These are phyloP conservation scores for Isatis lusitanica DNA, from an alignment of 441 rosid genomes.

Conservation along the genomic window DNA sequence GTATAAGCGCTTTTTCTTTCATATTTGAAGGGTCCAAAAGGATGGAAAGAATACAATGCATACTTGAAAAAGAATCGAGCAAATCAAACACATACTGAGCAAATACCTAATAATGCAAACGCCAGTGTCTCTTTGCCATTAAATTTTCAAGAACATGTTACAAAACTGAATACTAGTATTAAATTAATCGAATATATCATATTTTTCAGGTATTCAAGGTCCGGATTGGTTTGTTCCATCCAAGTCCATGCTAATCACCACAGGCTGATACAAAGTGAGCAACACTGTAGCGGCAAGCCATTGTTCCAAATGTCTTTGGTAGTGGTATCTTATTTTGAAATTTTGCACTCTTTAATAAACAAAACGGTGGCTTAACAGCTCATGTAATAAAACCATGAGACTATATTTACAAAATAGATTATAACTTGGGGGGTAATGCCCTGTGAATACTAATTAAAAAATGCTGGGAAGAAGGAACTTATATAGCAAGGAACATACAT, in stretches of 20 bases:
- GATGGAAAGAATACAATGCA: too few relatives aligned
- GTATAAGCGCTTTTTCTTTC: too few relatives aligned
- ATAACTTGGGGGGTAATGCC: neutral
- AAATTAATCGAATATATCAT: too few relatives aligned
- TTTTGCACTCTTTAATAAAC: neutral
- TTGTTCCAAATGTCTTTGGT: neutral
- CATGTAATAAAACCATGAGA: neutral
- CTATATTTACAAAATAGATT: neutral
- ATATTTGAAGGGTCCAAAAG: too few relatives aligned
- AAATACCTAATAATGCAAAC: too few relatives aligned
- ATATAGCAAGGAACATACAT: slow-evolving; percentile 2
- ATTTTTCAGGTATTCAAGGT: too few relatives aligned
- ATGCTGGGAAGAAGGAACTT: neutral
- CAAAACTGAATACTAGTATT: too few relatives aligned
- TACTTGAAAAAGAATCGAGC: too few relatives aligned
- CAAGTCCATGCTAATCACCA: neutral
- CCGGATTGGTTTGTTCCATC: too few relatives aligned
- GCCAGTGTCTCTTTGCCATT: too few relatives aligned
- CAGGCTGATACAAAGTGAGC: neutral
- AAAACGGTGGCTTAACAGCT: neutral
- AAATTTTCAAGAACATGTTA: too few relatives aligned
- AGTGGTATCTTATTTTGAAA: neutral
- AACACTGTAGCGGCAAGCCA: neutral
- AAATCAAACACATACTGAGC: too few relatives aligned
- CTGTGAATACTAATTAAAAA: neutral